A percentile compares a stretch with the other conserved stretches of the same genome.
phyloP scores from a whole-genome alignment of 2,329 filamentous ascomycete genomes.

The Aspergillus eucalypticola region DNA sequence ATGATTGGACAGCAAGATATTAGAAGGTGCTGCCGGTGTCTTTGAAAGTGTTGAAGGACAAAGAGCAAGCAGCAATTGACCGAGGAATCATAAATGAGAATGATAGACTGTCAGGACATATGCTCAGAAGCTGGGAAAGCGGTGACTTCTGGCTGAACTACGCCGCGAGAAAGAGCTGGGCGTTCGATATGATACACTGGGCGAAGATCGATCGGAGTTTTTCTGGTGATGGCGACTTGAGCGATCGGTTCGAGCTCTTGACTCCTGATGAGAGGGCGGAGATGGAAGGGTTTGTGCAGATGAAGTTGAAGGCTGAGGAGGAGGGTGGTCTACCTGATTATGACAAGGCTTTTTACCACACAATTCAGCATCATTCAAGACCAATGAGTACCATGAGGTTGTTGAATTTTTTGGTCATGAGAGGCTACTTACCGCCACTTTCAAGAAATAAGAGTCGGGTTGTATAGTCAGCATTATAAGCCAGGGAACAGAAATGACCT shows the following conservation, averaged over 20 bases:
- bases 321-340: neutral
- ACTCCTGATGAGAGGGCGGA: slow-evolving; percentile 17
- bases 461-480: no score
- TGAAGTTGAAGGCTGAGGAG: neutral
- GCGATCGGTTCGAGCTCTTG: slow-evolving; percentile 21
- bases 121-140: neutral
- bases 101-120: neutral
- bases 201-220: slow-evolving; percentile 25
- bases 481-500: no score
- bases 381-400: no score
- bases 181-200: slow-evolving; percentile 31
- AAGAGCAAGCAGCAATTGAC: neutral
- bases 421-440: no score
- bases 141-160: slow-evolving; percentile 8
- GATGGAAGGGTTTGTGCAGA: neutral
- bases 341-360: no score
- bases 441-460: no score
- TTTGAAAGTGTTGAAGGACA: neutral
- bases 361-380: no score
- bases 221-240: slow-evolving; percentile 22
- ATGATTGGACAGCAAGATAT: neutral
- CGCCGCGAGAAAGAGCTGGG: slow-evolving; percentile 24
- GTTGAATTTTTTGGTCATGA: no score
- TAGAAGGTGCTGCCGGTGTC: neutral
- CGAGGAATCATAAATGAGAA: neutral